phyloP scores from a whole-genome alignment of 352 stramenopile species.

The Pythium rhizo-oryzae region DNA sequence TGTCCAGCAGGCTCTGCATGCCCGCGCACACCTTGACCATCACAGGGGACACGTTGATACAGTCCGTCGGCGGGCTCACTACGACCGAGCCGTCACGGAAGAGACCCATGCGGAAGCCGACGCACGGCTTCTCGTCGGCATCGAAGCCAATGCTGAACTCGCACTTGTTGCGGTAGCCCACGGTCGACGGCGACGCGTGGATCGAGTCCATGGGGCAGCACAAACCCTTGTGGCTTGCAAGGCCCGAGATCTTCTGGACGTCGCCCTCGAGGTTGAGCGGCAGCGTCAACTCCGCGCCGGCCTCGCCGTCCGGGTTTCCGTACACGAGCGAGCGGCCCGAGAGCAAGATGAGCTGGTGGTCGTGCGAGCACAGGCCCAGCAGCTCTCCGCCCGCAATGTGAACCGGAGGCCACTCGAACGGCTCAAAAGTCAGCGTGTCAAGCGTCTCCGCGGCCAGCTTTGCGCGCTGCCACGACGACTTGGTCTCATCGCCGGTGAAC shows the following conservation, averaged over 20 bases:
- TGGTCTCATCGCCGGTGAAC: conserved; percentile 16
- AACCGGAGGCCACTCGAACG: conserved; percentile 45
- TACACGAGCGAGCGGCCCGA: conserved; percentile 46
- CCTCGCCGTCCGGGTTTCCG: conserved; percentile 36
- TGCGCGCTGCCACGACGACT: conserved; percentile 53
- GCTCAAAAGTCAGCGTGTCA: conserved; percentile 54
- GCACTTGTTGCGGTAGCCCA: conserved; percentile 97
- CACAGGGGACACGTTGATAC: conserved; percentile 72
- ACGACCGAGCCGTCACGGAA: conserved; percentile 81
- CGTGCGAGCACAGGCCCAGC: conserved; percentile 76
- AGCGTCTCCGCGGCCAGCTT: conserved; percentile 48
- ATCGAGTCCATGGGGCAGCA: conserved; percentile 90
- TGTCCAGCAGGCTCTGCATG: conserved; percentile 66
- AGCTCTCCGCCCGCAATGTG: conserved; percentile 24
- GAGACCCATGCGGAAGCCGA: conserved; percentile 87
- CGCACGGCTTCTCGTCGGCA: conserved; percentile 65
- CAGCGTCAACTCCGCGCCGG: conserved; percentile 39
- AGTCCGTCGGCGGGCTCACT: conserved; percentile 67
- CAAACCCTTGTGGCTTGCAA: conserved; percentile 82
- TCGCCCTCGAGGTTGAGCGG: conserved; percentile 27
- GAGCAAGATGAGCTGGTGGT: conserved; percentile 72
- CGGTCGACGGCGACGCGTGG: conserved; percentile 74
- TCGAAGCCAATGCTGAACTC: conserved; percentile 96
- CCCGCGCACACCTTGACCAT: conserved; percentile 83
- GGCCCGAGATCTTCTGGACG: conserved; percentile 44